Percentiles rank a stretch among this genome's conserved stretches.
Conservation (phyloP, 129 eudicot genomes). For the Flaveria bidentis region DNA sequence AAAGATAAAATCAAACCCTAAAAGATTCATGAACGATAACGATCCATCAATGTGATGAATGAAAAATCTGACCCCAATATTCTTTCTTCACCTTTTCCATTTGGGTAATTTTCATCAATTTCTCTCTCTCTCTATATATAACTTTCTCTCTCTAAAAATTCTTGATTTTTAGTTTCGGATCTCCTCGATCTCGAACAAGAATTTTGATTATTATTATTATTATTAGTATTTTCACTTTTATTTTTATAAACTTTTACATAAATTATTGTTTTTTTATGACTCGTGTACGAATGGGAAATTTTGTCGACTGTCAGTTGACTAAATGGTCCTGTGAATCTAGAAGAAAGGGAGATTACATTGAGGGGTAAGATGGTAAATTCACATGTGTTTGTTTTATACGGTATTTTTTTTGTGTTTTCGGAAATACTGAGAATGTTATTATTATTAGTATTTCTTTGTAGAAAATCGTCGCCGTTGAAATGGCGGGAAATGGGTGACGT, state of each 20-base stretch:
- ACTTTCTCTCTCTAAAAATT: conserved; percentile 37
- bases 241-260: background rate
- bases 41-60: conserved; percentile 22
- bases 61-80: conserved; percentile 26
- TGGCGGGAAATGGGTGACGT: conserved; percentile 44
- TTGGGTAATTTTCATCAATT: conserved; percentile 39
- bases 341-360: background rate
- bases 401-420: conserved; percentile 1
- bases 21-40: conserved; percentile 28
- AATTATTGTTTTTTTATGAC: conserved; percentile 30
- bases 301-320: conserved; percentile 34
- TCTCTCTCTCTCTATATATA: conserved; percentile 5
- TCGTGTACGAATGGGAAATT: conserved; percentile 51
- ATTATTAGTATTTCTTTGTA: conserved; percentile 11
- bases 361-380: conserved; percentile 22
- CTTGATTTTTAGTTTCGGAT: conserved; percentile 39
- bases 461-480: conserved; percentile 66
- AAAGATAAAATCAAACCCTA: conserved; percentile 21
- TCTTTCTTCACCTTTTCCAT: conserved; percentile 46
- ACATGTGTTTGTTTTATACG: background rate
- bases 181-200: conserved; percentile 44
- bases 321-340: conserved; percentile 34
- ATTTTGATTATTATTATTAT: conserved; percentile 19
- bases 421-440: conserved; percentile 20
- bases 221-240: background rate